A percentile compares a stretch with the other conserved stretches of the same genome.
phyloP scores from a whole-genome alignment of 1,284 basidiomycete species.

The Nidula niveotomentosa region DNA sequence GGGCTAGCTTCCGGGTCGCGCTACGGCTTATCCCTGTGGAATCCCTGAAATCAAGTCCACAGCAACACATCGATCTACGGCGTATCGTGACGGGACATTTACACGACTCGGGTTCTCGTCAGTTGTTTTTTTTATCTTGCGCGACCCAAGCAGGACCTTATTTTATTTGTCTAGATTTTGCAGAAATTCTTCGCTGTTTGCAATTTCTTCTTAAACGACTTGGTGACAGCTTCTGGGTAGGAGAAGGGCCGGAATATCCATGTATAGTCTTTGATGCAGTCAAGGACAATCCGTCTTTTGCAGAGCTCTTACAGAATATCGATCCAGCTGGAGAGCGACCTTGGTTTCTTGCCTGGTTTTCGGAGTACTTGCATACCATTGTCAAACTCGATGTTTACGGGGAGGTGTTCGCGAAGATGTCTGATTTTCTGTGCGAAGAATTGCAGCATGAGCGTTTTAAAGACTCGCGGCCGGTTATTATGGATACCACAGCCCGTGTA shows the following conservation, averaged over 20 bases:
- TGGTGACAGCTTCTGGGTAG: slow-evolving; percentile 60
- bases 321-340: slow-evolving; percentile 32
- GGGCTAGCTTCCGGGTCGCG: slow-evolving; percentile 49
- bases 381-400: slow-evolving; percentile 51
- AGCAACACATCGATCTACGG: slow-evolving; percentile 42
- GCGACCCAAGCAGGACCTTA: slow-evolving; percentile 7
- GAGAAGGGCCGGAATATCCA: slow-evolving; percentile 67
- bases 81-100: slow-evolving; percentile 59
- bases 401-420: slow-evolving; percentile 68
- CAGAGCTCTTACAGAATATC: slow-evolving; percentile 43
- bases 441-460: slow-evolving; percentile 74
- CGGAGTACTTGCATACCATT: slow-evolving; percentile 56
- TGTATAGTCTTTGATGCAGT: slow-evolving; percentile 79
- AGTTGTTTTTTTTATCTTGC: slow-evolving; percentile 30
- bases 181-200: slow-evolving; percentile 60
- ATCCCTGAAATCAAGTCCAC: slow-evolving; percentile 32
- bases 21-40: slow-evolving; percentile 55
- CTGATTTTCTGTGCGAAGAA: slow-evolving; percentile 75
- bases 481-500: slow-evolving; percentile 63
- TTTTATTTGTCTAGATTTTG: slow-evolving; percentile 53
- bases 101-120: slow-evolving; percentile 62
- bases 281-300: slow-evolving; percentile 72
- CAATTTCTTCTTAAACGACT: slow-evolving; percentile 53
- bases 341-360: slow-evolving; percentile 56
- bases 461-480: slow-evolving; percentile 54